Evolutionary conservation across 2,329 filamentous ascomycete species (phyloP), one percentile per base, ranked within the genome.

Genomic region (Huntiella abstrusa): DNA sequence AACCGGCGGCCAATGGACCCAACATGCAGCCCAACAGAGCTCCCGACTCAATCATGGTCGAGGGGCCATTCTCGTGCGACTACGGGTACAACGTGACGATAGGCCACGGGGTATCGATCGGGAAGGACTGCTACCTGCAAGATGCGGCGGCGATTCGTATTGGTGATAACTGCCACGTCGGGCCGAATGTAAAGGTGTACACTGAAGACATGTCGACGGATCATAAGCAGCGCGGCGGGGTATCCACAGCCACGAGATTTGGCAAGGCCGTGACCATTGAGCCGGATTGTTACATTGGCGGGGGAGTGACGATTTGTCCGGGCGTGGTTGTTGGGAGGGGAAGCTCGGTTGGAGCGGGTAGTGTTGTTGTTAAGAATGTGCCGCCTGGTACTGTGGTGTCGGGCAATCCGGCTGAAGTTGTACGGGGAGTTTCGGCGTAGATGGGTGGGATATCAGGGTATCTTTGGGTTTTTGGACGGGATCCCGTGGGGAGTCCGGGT

Each of bases 41-140:
- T 4, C 84, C 84, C n/a, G 72, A 77, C 12, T 75, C 80, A 47
- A 80, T 83, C 4, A 69, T 79, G 37, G 81, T 98, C 19, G 85
- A 94, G 56, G 77, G 83, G 2, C 88, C 88, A 0, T 96, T 98
- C 60, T 78, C 71, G 41, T 95, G 88, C 59, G 86, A 95, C 56
- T 95, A 95, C 56, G 91, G 91, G 1, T 96, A 94, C 64, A 96
- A 98, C 59, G 81, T 96, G 55, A 73, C 73, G 41, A 82, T 98
- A 53, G 87, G 83, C 10, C 80, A 87, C 54, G 79, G 91, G 52
- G 84, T 92, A 2, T 73, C 79, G 47, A 82, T 98, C 53, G 83
- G 81, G 13, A 73, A 83, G 47, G 82, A 84, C 55, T 95, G 87
- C 60, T 79, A 77, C 19, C 80, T 96, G 56, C 75, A 87, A 47